phyloP scores from a whole-genome alignment of 352 stramenopile genomes.

The Pilasporangium apinafurcum region DNA sequence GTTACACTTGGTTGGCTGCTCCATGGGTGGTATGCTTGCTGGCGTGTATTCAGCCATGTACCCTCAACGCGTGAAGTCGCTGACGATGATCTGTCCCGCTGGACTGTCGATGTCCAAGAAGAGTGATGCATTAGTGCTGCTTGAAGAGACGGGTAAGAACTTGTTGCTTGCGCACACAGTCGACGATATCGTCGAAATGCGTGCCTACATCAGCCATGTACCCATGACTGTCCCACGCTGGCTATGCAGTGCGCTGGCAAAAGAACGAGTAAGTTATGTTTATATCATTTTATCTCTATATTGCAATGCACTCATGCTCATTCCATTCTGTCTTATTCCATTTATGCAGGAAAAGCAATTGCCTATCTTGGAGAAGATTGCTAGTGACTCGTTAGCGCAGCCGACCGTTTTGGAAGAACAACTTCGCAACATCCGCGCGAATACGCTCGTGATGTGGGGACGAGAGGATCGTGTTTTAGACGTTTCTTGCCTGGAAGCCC shows the following conservation, averaged over 20 bases:
- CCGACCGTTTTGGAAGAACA: slow-evolving; percentile 57
- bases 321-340: no score
- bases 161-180: slow-evolving; percentile 49
- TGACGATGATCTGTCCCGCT: slow-evolving; percentile 72
- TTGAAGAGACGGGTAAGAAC: slow-evolving; percentile 60
- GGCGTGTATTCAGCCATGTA: slow-evolving; percentile 65
- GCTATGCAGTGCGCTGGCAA: slow-evolving; percentile 23
- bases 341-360: slow-evolving; percentile 27
- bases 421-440: slow-evolving; percentile 42
- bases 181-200: slow-evolving; percentile 59
- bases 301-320: neutral
- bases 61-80: slow-evolving; percentile 37
- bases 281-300: neutral
- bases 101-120: slow-evolving; percentile 63
- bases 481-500: slow-evolving; percentile 54
- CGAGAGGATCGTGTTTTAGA: slow-evolving; percentile 65
- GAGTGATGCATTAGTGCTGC: slow-evolving; percentile 44
- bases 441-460: slow-evolving; percentile 66
- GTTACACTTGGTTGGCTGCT: slow-evolving; percentile 69
- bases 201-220: slow-evolving; percentile 28
- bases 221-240: slow-evolving; percentile 22
- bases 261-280: slow-evolving; percentile 21
- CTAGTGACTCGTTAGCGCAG: slow-evolving; percentile 40
- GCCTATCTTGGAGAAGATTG: slow-evolving; percentile 54
- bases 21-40: slow-evolving; percentile 72